Base-by-base conservation (phyloP, 352 stramenopile species). In the Blastocystis sp. region DNA sequence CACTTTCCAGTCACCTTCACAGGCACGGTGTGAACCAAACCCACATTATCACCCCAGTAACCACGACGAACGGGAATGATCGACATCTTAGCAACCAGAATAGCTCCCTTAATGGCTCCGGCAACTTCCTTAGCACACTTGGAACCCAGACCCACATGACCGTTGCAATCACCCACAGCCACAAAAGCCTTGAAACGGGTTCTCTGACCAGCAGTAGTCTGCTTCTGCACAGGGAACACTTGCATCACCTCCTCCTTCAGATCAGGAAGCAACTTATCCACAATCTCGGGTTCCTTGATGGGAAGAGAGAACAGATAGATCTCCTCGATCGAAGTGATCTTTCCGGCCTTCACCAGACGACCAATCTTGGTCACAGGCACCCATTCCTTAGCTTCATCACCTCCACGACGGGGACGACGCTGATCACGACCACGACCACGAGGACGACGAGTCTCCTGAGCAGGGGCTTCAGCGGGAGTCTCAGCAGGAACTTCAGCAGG, bases 131-230 rank as follows among this genome's bases (percentile, higher is more conserved):
- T 97, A 90, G 96, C 94, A 92, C 96, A 98, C 95, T 99, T 99
- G 82, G 98, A 96, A 90, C 97, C 97, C 51, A 99, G 94, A 88
- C 97, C 97, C 91, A 99, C 97, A 95, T 99, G 97, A 91, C 97
- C 97, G 91, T 97, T 95, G 93, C 90, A 93, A 92, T 99, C 97
- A 90, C 97, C 97, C 76, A 99, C 95, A 87, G 96, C 97, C 40
- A 99, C 97, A 92, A 99, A 99, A 51, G 97, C 97, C 94, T 99
- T 99, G 95, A 99, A 99, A 89, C 97, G 95, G 90, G 97, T 99
- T 89, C 97, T 94, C 94, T 99, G 97, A 94, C 97, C 97, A 89
- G 97, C 97, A 58, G 96, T 98, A 69, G 95, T 98, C 93, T 99
- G 96, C 95, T 99, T 99, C 93, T 99, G 97, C 75, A 99, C 97